Evolutionary conservation across 208 protist species (phyloP).

Genomic region (Leishmania amazonensis): DNA sequence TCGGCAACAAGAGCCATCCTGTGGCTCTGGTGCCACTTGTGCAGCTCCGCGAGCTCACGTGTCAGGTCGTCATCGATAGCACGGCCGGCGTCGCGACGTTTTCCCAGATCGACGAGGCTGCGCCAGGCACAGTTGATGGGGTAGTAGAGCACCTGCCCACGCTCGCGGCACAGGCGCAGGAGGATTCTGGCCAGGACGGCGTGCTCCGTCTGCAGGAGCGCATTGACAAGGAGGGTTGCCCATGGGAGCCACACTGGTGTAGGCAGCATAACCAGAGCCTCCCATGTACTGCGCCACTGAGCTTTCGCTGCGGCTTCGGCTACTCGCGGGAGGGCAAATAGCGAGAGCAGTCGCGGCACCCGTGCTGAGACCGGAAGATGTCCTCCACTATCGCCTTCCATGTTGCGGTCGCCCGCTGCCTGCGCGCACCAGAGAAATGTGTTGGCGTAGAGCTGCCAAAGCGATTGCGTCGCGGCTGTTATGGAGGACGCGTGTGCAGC

Average conservation of each 20-base stretch:
- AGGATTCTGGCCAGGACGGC: conserved; percentile 40
- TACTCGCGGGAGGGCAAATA: conserved; percentile 1
- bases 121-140: conserved; percentile 64
- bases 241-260: conserved; percentile 16
- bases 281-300: conserved; percentile 7
- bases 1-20: conserved; percentile 12
- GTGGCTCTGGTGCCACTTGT: background rate
- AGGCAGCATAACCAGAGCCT: conserved; percentile 7
- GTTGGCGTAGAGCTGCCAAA: conserved; percentile 8
- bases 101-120: conserved; percentile 33
- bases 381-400: background rate
- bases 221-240: conserved; percentile 12
- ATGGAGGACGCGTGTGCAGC: background rate
- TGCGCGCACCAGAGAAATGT: conserved; percentile 10
- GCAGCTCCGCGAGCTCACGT: conserved; percentile 1
- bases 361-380: conserved; percentile 10
- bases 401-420: background rate
- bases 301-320: background rate
- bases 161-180: conserved; percentile 37
- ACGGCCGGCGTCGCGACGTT: background rate
- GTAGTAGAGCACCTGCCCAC: conserved; percentile 84
- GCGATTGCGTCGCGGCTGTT: background rate
- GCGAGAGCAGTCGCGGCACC: conserved; percentile 16
- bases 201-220: conserved; percentile 27
- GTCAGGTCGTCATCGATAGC: background rate